Evolutionary conservation across 345 rosid genomes (phyloP).

Genomic region (Laguncularia racemosa): DNA sequence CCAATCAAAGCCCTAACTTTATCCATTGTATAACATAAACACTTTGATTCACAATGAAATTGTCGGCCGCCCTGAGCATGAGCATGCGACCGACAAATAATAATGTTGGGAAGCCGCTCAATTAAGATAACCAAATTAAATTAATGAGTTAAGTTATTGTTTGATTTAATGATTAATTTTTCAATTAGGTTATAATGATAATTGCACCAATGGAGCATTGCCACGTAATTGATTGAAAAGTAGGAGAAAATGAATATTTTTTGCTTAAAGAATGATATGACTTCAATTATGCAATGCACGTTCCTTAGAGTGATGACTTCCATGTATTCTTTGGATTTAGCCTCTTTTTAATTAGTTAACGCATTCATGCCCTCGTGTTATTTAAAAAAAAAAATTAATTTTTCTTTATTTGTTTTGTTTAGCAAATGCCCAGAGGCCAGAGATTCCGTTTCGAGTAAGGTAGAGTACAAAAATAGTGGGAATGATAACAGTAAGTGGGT

Average conservation of each 20-base stretch:
- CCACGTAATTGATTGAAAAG: background rate
- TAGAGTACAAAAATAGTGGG: no score
- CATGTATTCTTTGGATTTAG: background rate
- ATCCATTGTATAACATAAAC: background rate
- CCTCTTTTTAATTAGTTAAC: background rate
- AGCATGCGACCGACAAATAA: conserved; percentile 21
- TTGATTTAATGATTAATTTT: background rate
- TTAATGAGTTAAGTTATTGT: background rate
- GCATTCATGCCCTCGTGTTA: background rate
- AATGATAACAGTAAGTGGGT: no score
- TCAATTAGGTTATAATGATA: no score
- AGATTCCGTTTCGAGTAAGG: no score
- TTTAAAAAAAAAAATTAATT: no score
- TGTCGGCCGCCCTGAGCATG: background rate
- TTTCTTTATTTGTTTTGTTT: no score
- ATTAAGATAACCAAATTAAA: conserved; percentile 7
- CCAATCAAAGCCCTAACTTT: conserved; percentile 6
- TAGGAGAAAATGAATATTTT: conserved; percentile 5
- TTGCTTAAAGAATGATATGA: background rate
- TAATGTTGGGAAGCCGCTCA: conserved; percentile 7
- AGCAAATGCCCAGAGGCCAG: no score
- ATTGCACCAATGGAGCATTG: background rate
- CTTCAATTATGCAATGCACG: conserved; percentile 33
- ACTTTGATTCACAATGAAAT: background rate
- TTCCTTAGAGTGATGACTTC: conserved; percentile 4